These are phyloP conservation scores for Curvularia eragrostidis DNA, from an alignment of 2,329 filamentous ascomycete species.

Conservation along the genomic window DNA sequence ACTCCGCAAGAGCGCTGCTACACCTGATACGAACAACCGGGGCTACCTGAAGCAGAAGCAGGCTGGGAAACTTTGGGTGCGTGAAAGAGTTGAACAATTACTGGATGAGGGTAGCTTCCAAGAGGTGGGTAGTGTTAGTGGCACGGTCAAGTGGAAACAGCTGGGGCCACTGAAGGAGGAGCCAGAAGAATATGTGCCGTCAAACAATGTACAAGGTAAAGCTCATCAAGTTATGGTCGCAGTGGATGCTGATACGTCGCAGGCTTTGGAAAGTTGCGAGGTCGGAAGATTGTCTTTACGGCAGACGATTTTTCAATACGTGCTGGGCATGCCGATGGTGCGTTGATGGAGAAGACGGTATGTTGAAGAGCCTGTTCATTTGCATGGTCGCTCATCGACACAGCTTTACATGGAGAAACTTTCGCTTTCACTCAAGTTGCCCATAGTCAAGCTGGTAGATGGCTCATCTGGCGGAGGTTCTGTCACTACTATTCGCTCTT, in stretches of 20 bases:
- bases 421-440: conserved; percentile 62
- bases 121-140: conserved; percentile 67
- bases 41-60: conserved; percentile 69
- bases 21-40: conserved; percentile 60
- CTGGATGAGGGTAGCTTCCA: conserved; percentile 63
- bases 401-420: conserved; percentile 67
- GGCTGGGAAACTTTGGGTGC: conserved; percentile 70
- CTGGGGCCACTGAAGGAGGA: conserved; percentile 55
- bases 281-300: conserved; percentile 64
- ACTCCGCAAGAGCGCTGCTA: conserved; percentile 61
- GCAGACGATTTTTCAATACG: conserved; percentile 70
- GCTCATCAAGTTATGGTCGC: background rate
- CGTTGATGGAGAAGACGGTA: conserved; percentile 63
- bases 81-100: conserved; percentile 65
- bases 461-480: conserved; percentile 68
- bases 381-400: conserved; percentile 19
- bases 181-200: conserved; percentile 61
- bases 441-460: conserved; percentile 70
- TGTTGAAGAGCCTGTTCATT: background rate
- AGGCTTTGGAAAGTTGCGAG: conserved; percentile 60
- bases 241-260: conserved; percentile 5
- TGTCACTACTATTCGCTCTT: conserved; percentile 64
- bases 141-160: conserved; percentile 65
- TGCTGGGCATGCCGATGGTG: conserved; percentile 69
- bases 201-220: conserved; percentile 66